These are phyloP conservation scores for Cladosporium sp. DNA, from an alignment of 2,329 filamentous ascomycete species.

Conservation along the genomic window DNA sequence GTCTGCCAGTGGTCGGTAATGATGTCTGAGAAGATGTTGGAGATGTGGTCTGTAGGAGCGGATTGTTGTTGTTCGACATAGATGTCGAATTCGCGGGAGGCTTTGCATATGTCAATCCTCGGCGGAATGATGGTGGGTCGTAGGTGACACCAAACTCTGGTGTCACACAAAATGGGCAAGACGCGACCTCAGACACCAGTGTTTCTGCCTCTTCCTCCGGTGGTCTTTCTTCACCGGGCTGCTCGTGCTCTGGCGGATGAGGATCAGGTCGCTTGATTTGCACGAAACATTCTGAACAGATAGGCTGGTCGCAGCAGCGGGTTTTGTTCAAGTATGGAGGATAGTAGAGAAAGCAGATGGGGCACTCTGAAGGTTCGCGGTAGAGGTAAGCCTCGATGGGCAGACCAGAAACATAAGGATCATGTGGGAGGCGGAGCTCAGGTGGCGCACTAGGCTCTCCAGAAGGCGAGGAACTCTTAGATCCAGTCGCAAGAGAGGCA, in stretches of 20 bases:
- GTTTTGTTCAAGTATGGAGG: constrained; percentile 93
- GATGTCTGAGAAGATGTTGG: constrained; percentile 72
- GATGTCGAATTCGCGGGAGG: constrained; percentile 34
- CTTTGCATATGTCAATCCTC: constrained; percentile 71
- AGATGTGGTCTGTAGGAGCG: constrained; percentile 57
- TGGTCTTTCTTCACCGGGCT: constrained; percentile 36
- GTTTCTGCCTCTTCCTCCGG: constrained; percentile 56
- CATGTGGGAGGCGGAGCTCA: constrained; percentile 75
- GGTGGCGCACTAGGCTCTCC: constrained; percentile 65
- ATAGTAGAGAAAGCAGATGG: constrained; percentile 95
- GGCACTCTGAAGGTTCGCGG: constrained; percentile 86
- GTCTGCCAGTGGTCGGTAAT: constrained; percentile 45
- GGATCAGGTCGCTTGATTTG: constrained; percentile 96
- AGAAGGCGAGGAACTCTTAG: constrained; percentile 62
- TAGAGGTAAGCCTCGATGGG: constrained; percentile 90
- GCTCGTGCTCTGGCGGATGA: constrained; percentile 72
- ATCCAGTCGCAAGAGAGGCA: constrained; percentile 72
- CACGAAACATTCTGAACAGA: constrained; percentile 98
- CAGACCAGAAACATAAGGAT: constrained; percentile 92
- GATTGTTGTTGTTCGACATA: constrained; percentile 34
- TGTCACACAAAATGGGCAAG: constrained; percentile 93
- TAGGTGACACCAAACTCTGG: constrained; percentile 97
- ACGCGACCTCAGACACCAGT: constrained; percentile 85
- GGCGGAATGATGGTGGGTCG: constrained; percentile 80
- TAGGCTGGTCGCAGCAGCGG: constrained; percentile 90